Evolutionary conservation across 331 rosid genomes (phyloP), one percentile per base, ranked within the genome.

Genomic region (Stylosanthes scabra): DNA sequence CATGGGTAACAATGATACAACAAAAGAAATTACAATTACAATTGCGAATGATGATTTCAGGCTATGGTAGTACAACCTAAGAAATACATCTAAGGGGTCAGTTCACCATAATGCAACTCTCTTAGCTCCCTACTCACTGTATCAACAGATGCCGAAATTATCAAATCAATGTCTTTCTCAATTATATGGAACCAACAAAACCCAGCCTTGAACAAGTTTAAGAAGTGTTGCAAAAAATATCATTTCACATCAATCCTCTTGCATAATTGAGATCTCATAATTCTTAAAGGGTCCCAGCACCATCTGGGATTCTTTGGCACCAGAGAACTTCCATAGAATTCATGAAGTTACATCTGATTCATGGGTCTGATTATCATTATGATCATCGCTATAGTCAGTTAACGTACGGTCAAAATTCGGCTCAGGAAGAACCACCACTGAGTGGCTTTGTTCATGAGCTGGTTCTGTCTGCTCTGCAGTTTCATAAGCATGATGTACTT

Each of bases 391-490:
- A 51, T 68, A 39, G 29, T 64, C 79, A 60, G 83, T 76, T 37
- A 27, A 71, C n/a, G 55, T 70, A 66, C 44, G 56, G 72, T 81
- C 81, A 31, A 86, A 78, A 76, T 66, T 86, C 74, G 81, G 86
- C 75, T 68, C 63, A 8, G 81, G 82, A 60, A 77, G 78, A 62
- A 88, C 80, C 63, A 59, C 63, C n/a, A 78, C 69, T 7, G 84
- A 80, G 13, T 72, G 90, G 77, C 82, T 89, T 82, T 85, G 84
- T 58, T 66, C 70, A 74, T 74, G 56, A 39, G 78, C 71, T 10
- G 80, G 63, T 76, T 86, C 88, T 75, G 81, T 78, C 68, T 62
- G 81, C n/a, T 72, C 75, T 42, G 20, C 50, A 29, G 87, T 69
- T 64, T 75, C 86, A 39, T 79, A 59, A 65, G 84, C 74, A 71